Conservation (phyloP, 1,284 basidiomycete genomes). For the Neonothopanus nambi region DNA sequence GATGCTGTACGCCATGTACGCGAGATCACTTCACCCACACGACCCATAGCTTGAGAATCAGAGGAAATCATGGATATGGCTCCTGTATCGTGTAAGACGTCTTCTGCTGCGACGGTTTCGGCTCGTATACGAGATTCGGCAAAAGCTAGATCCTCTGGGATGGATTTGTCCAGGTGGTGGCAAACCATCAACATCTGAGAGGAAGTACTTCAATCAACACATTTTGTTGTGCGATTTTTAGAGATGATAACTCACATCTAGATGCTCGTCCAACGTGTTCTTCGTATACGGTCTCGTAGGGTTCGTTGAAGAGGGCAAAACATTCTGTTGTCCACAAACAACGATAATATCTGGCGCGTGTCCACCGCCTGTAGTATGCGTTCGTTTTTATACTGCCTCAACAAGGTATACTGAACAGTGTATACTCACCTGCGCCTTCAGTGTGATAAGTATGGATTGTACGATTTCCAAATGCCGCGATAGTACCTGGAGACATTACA, state of each 20-base stretch:
- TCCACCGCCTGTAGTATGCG: conserved; percentile 74
- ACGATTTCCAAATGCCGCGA: conserved; percentile 86
- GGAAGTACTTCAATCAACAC: too few species aligned
- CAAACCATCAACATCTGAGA: conserved; percentile 95
- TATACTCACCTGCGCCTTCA: conserved; percentile 83
- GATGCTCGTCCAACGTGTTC: conserved; percentile 96
- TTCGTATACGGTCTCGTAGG: conserved; percentile 91
- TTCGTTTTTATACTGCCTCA: too few species aligned
- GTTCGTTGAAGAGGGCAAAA: conserved; percentile 97
- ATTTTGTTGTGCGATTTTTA: too few species aligned
- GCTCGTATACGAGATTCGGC: conserved; percentile 96
- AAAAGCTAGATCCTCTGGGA: conserved; percentile 93
- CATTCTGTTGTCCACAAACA: conserved; percentile 88
- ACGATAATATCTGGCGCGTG: conserved; percentile 99
- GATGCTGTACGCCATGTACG: conserved; percentile 97
- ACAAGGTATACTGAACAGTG: background rate
- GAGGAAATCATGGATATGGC: conserved; percentile 97
- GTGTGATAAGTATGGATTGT: conserved; percentile 99
- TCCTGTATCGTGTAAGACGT: conserved; percentile 92
- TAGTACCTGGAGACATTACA: conserved; percentile 63
- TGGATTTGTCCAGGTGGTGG: conserved; percentile 87
- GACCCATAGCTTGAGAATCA: conserved; percentile 97
- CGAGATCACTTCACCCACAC: conserved; percentile 92
- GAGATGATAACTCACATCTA: conserved; percentile 84
- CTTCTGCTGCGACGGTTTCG: conserved; percentile 97